Conservation (phyloP, 2,329 filamentous ascomycete genomes). For the Fusarium piperis region DNA sequence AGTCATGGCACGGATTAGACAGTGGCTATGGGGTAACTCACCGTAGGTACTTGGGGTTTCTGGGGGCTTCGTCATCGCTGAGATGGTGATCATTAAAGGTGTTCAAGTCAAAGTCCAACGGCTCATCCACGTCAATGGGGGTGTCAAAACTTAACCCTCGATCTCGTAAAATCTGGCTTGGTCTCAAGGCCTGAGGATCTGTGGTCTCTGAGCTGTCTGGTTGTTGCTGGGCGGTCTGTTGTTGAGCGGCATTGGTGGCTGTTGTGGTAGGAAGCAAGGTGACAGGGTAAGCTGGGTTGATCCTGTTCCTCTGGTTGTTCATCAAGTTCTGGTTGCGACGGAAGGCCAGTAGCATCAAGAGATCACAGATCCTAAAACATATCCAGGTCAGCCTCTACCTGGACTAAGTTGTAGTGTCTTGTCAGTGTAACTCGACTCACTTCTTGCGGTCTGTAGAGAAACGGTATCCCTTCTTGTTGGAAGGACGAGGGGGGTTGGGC, state of each 20-base stretch:
- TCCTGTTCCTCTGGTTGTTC: background rate
- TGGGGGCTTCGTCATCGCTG: background rate
- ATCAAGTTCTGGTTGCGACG: background rate
- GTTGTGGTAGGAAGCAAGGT: background rate
- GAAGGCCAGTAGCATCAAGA: constrained; percentile 2
- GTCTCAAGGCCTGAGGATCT: background rate
- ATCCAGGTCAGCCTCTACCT: background rate
- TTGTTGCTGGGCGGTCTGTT: background rate
- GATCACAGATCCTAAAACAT: background rate
- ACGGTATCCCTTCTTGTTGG: background rate
- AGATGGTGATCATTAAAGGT: background rate
- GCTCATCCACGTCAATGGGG: background rate
- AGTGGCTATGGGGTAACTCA: background rate
- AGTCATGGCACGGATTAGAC: background rate
- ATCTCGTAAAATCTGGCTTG: background rate
- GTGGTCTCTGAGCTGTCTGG: background rate
- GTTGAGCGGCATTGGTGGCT: background rate
- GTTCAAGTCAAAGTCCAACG: background rate
- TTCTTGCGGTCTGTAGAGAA: background rate
- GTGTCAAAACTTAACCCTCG: background rate
- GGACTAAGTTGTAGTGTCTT: background rate
- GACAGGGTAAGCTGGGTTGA: background rate
- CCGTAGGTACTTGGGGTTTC: background rate
- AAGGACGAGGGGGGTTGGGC: constrained; percentile 1
- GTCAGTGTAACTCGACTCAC: background rate